A percentile compares a stretch with the other conserved stretches of the same genome.
Conservation (phyloP, 2,329 filamentous ascomycete species). For the Aspergillus sergii region DNA sequence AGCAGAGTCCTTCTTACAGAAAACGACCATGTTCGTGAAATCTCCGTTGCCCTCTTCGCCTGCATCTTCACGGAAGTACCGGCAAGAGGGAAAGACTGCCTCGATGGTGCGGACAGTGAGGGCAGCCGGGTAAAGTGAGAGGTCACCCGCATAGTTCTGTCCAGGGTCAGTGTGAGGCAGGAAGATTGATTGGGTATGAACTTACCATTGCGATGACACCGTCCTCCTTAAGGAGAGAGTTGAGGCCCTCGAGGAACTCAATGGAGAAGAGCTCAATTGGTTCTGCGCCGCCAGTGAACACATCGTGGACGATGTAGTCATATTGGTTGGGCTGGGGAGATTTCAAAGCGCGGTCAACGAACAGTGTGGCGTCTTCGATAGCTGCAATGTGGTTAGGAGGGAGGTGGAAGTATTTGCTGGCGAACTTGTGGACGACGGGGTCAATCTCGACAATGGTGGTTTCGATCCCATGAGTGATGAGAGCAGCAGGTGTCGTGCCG, state of each 20-base stretch:
- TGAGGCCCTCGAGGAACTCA: constrained; percentile 75
- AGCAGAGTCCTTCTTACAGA: constrained; percentile 71
- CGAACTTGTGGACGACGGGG: constrained; percentile 82
- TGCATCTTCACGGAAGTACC: constrained; percentile 81
- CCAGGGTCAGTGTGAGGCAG: constrained; percentile 13
- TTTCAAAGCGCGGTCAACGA: constrained; percentile 55
- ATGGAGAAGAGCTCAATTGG: constrained; percentile 84
- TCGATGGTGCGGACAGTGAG: constrained; percentile 82
- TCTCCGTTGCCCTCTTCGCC: constrained; percentile 61
- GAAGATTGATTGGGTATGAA: constrained; percentile 17
- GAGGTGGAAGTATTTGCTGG: constrained; percentile 78
- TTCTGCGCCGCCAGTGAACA: constrained; percentile 95
- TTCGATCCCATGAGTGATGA: constrained; percentile 84
- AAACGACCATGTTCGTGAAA: constrained; percentile 96
- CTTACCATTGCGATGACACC: constrained; percentile 87
- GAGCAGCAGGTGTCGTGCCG: constrained; percentile 83
- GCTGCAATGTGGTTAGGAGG: constrained; percentile 76
- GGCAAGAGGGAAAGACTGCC: constrained; percentile 82
- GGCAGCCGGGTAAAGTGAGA: constrained; percentile 72
- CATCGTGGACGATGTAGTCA: constrained; percentile 95
- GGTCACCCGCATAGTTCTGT: constrained; percentile 92
- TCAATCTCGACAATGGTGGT: constrained; percentile 97
- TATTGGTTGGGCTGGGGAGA: constrained; percentile 57
- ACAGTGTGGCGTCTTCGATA: constrained; percentile 80
- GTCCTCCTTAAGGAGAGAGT: constrained; percentile 70